These are phyloP conservation scores for Coprinopsis marcescibilis DNA, from an alignment of 768 basidiomycete genomes.

Conservation along the genomic window DNA sequence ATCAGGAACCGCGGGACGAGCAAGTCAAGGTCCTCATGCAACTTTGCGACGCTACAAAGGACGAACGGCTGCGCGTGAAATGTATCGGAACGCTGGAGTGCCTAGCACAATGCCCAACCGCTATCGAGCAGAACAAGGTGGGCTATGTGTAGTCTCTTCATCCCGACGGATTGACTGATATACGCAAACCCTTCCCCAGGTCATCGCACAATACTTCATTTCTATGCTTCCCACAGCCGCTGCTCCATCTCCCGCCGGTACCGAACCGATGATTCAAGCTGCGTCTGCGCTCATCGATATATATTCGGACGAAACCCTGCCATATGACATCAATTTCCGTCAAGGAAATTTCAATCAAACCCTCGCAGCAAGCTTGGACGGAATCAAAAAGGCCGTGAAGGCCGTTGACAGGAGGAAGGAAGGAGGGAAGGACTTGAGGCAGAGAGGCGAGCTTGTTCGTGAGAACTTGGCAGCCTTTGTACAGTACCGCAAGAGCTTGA, in stretches of 20 bases:
- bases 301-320: constrained; percentile 79
- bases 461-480: constrained; percentile 76
- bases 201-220: constrained; percentile 63
- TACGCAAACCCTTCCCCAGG: constrained; percentile 26
- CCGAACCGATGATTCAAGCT: constrained; percentile 72
- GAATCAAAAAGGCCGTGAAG: constrained; percentile 55
- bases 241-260: constrained; percentile 36
- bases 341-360: constrained; percentile 49
- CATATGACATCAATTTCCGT: constrained; percentile 80
- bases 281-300: constrained; percentile 86
- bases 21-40: constrained; percentile 63
- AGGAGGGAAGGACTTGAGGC: constrained; percentile 56
- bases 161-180: neutral
- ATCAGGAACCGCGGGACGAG: constrained; percentile 51
- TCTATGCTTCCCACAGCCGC: constrained; percentile 47
- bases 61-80: constrained; percentile 58
- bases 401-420: constrained; percentile 63
- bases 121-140: constrained; percentile 64
- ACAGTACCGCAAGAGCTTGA: constrained; percentile 58
- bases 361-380: constrained; percentile 55
- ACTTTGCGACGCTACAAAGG: constrained; percentile 49
- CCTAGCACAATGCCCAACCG: constrained; percentile 64
- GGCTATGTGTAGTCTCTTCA: constrained; percentile 14
- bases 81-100: constrained; percentile 84
- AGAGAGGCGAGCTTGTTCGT: constrained; percentile 69